phyloP scores from a whole-genome alignment of 331 rosid species.

The Cydonia oblonga region DNA sequence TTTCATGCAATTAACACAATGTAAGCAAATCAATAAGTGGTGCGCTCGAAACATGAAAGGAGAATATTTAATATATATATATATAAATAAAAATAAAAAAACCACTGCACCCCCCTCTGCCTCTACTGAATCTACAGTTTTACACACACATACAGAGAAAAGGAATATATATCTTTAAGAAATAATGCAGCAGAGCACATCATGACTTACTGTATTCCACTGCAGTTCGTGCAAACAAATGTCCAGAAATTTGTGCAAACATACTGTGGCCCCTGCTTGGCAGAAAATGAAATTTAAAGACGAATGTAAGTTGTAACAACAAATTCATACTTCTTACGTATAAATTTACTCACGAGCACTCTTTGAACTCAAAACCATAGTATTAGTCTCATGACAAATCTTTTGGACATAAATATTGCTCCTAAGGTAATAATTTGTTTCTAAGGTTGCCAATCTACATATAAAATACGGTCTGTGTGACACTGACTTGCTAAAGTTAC shows the following conservation, averaged over 20 bases:
- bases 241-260: conserved; percentile 98
- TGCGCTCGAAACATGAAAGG: background rate
- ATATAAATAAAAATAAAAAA: background rate
- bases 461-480: background rate
- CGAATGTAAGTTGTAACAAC: background rate
- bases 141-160: background rate
- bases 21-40: conserved; percentile 13
- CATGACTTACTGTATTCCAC: conserved; percentile 95
- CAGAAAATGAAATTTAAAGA: conserved; percentile 8
- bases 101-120: background rate
- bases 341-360: background rate
- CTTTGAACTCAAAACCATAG: background rate
- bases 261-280: conserved; percentile 90
- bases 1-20: conserved; percentile 8
- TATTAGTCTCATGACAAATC: background rate
- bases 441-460: background rate
- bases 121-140: background rate
- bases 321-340: background rate
- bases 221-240: conserved; percentile 84
- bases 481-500: background rate
- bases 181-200: background rate
- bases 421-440: background rate
- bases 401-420: background rate
- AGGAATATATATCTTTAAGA: conserved; percentile 4
- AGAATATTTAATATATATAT: background rate